phyloP scores from a whole-genome alignment of 352 stramenopile genomes.

The Globisporangium alternatum region DNA sequence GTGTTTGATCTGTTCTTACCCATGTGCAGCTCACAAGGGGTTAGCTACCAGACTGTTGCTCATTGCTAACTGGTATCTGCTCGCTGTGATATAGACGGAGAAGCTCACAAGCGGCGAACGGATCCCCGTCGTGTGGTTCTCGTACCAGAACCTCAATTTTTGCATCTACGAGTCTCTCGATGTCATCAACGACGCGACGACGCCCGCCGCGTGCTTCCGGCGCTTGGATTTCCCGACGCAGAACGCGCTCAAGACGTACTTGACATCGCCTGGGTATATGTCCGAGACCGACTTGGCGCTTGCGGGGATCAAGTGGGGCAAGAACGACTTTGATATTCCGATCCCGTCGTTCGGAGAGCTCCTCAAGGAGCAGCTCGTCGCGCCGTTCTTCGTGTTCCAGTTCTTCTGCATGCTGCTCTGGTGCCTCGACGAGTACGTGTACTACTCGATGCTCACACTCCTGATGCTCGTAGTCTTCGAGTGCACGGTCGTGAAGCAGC shows the following conservation, averaged over 20 bases:
- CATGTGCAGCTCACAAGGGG: background rate
- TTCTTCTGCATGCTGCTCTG: conserved; percentile 95
- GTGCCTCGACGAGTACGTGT: conserved; percentile 97
- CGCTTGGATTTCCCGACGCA: conserved; percentile 48
- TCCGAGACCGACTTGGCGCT: conserved; percentile 15
- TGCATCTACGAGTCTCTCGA: conserved; percentile 47
- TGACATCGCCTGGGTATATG: conserved; percentile 19
- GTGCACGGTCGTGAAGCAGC: conserved; percentile 89
- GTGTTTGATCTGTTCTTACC: background rate
- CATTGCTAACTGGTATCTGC: background rate
- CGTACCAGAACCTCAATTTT: conserved; percentile 79
- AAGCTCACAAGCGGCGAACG: conserved; percentile 17
- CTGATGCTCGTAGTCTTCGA: conserved; percentile 95
- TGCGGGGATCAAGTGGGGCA: conserved; percentile 35
- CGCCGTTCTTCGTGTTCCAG: conserved; percentile 98
- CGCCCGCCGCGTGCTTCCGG: conserved; percentile 26
- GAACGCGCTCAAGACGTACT: conserved; percentile 25
- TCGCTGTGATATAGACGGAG: conserved; percentile 6
- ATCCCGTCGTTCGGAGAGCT: conserved; percentile 82
- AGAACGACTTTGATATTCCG: conserved; percentile 88
- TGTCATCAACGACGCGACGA: conserved; percentile 15
- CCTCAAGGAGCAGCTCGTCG: conserved; percentile 91
- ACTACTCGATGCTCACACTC: conserved; percentile 96
- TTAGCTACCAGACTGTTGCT: background rate
- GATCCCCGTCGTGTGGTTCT: conserved; percentile 62